Evolutionary conservation across 495 filamentous ascomycete genomes (phyloP).

Genomic region (Trichoderma virens): DNA sequence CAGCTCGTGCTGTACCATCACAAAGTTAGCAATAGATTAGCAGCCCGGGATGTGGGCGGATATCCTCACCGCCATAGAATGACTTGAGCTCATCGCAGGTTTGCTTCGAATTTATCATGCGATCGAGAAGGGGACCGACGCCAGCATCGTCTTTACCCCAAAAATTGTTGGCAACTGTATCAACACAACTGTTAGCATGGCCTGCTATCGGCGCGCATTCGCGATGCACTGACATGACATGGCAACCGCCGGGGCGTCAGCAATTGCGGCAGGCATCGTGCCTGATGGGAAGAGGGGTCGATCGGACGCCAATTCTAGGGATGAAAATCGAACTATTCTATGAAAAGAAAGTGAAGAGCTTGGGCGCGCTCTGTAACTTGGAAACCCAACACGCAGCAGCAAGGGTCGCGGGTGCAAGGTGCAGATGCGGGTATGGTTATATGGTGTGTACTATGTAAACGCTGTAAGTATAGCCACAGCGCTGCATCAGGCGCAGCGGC

Average conservation of each 20-base stretch:
- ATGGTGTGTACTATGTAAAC: background rate
- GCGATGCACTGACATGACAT: constrained; percentile 11
- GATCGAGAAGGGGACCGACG: constrained; percentile 82
- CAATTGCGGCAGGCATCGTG: constrained; percentile 10
- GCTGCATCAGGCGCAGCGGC: background rate
- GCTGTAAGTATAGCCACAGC: background rate
- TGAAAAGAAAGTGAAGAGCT: background rate
- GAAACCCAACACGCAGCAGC: background rate
- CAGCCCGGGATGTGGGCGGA: background rate
- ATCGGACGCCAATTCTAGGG: background rate
- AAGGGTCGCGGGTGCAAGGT: background rate
- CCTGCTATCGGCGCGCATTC: background rate
- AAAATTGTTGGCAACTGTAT: constrained; percentile 77
- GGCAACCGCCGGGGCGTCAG: constrained; percentile 10
- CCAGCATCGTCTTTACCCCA: constrained; percentile 99
- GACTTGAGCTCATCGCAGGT: constrained; percentile 90
- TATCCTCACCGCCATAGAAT: constrained; percentile 72
- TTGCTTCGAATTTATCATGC: constrained; percentile 91
- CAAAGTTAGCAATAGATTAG: background rate
- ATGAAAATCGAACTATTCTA: background rate
- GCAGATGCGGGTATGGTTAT: background rate
- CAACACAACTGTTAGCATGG: background rate
- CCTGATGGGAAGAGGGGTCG: background rate
- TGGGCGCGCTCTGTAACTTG: background rate
- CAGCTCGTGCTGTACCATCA: constrained; percentile 59